These are phyloP conservation scores for Cyberlindnera veronae DNA, from an alignment of 805 yeast species.

Conservation along the genomic window DNA sequence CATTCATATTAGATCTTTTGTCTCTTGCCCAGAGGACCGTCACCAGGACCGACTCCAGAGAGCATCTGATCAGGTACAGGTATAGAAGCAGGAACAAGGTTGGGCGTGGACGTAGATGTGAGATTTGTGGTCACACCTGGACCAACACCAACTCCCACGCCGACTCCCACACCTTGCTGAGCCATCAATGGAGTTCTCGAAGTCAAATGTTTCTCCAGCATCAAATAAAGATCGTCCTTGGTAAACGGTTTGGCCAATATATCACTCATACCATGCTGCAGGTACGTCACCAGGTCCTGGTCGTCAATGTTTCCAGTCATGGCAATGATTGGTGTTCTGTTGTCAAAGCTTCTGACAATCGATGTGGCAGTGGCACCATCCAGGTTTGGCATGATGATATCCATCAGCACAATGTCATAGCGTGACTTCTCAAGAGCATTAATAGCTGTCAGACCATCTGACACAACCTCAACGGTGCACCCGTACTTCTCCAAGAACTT, in stretches of 20 bases:
- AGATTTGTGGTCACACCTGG: no score
- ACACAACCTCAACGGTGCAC: slow-evolving; percentile 87
- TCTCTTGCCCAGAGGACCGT: slow-evolving; percentile 25
- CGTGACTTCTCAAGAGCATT: slow-evolving; percentile 65
- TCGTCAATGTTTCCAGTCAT: slow-evolving; percentile 91
- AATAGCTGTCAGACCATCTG: slow-evolving; percentile 90
- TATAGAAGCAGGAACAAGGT: no score
- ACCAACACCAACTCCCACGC: not conserved
- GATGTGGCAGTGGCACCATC: slow-evolving; percentile 92
- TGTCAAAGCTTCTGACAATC: slow-evolving; percentile 79
- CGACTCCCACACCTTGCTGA: slow-evolving; percentile 10
- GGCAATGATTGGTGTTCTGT: slow-evolving; percentile 85
- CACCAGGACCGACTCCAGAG: slow-evolving; percentile 2
- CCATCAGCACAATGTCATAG: slow-evolving; percentile 80
- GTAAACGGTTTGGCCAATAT: slow-evolving; percentile 93
- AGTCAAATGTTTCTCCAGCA: slow-evolving; percentile 69
- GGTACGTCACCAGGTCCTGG: slow-evolving; percentile 72
- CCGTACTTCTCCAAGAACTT: slow-evolving; percentile 85
- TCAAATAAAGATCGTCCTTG: slow-evolving; percentile 75
- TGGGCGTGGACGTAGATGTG: no score
- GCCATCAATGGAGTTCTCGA: slow-evolving; percentile 38
- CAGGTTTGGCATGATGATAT: slow-evolving; percentile 83
- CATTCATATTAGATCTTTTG: slow-evolving; percentile 22
- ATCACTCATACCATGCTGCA: slow-evolving; percentile 89
- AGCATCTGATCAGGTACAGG: not conserved